phyloP scores from a whole-genome alignment of 306 rosid species.

The Glycine tomentella region DNA sequence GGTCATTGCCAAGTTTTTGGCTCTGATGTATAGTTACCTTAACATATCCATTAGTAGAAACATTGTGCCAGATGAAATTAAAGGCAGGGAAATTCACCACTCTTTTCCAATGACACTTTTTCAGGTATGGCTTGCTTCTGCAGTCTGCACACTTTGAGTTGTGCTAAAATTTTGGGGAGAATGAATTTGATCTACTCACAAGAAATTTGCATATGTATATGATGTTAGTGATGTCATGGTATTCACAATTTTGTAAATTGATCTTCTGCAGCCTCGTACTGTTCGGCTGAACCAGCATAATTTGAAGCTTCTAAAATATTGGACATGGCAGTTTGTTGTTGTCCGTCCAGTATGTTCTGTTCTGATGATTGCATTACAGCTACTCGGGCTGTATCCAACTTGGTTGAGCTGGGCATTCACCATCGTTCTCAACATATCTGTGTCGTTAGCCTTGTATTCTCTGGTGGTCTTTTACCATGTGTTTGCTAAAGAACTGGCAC shows the following conservation, averaged over 20 bases:
- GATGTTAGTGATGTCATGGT: conserved; percentile 19
- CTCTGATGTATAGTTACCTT: conserved; percentile 91
- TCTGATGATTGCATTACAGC: conserved; percentile 77
- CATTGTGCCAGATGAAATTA: conserved; percentile 87
- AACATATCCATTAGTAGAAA: conserved; percentile 84
- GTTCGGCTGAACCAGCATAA: conserved; percentile 73
- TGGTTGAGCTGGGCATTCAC: conserved; percentile 98
- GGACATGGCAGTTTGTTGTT: conserved; percentile 98
- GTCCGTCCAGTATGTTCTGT: conserved; percentile 88
- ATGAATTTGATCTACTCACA: neutral
- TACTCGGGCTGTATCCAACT: conserved; percentile 74
- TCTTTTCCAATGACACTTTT: conserved; percentile 94
- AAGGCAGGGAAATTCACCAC: conserved; percentile 97
- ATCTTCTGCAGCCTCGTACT: conserved; percentile 76
- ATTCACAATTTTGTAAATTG: conserved; percentile 37
- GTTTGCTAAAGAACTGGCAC: conserved; percentile 91
- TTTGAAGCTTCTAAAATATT: conserved; percentile 80
- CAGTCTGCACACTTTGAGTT: neutral
- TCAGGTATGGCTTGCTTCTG: conserved; percentile 60
- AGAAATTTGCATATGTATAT: neutral
- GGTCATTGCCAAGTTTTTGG: conserved; percentile 94
- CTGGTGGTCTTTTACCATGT: conserved; percentile 90
- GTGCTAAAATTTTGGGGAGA: conserved; percentile 13
- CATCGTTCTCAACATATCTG: conserved; percentile 81
- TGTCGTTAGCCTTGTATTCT: conserved; percentile 91